Base-by-base conservation (phyloP, 73 alveolate species). In the Urostyla sp. region DNA sequence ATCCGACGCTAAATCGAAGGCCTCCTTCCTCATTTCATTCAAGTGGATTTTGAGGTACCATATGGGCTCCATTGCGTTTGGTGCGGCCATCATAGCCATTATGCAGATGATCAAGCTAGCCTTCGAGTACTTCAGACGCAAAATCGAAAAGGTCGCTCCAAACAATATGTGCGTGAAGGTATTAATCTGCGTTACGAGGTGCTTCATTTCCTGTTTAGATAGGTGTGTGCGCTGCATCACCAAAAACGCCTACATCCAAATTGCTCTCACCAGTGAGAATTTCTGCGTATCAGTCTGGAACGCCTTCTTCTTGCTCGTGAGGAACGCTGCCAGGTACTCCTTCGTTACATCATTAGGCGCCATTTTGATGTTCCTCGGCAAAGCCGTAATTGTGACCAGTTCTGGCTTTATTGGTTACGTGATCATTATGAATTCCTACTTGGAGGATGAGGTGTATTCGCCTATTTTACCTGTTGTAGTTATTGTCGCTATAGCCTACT, bases 11-110 rank as follows among this genome's bases (percentile, higher is more conserved):
- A 91, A 88, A 50, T 92, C 90, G 11, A 77, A 72, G 46, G 97
- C 91, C 7, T 77, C 83, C 40, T 87, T 95, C 52, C 40, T 80
- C 31, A 94, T 80, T 18, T 92, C 98, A 50, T 57, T 95, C 46
- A 82, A 79, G 67, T 85, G 99, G 88, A 93, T 87, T 45, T 91
- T 91, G 87, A 83, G 94, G 89, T 97, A 89, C 85, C 99, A 97
- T 90, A 74, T 92, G 74, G 99, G 99, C 36, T 89, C 99, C 3
- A 74, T 97, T 13, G 99, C 99, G 7, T 90, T 97, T 67, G 99
- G 99, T 6, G 80, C 98, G 32, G 87, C 95, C 67, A 89, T 97
- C 36, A 66, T 97, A 4, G 99, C 99, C 6, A 88, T 97, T 20
- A 91, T 95, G 49, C 84, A 91, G 88, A 72, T 94, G 83, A 87